Evolutionary conservation across 345 rosid genomes (phyloP).

Genomic region (Gossypium anomalum): DNA sequence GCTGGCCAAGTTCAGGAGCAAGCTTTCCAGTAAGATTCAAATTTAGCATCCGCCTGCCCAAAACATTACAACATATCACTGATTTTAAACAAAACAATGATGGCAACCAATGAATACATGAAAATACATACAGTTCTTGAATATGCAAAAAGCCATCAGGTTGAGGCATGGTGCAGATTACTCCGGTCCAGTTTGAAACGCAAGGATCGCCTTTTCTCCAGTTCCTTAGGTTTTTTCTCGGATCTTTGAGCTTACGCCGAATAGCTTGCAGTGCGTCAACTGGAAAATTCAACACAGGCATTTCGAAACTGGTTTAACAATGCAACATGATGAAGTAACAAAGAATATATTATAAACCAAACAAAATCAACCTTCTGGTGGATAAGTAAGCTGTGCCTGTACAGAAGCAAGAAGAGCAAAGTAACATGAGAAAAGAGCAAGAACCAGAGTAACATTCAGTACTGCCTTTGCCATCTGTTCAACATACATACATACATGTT

Average conservation of each 20-base stretch:
- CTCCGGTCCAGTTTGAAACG: conserved; percentile 70
- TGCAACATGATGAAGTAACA: background rate
- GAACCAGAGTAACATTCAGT: background rate
- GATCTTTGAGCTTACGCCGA: conserved; percentile 47
- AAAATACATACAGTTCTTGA: conserved; percentile 53
- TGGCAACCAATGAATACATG: background rate
- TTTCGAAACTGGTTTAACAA: background rate
- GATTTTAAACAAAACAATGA: background rate
- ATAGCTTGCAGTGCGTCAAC: conserved; percentile 53
- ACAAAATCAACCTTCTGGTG: background rate
- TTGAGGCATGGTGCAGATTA: conserved; percentile 42
- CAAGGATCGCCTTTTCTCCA: conserved; percentile 88
- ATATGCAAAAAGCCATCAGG: conserved; percentile 56
- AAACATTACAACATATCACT: background rate
- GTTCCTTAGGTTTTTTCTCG: conserved; percentile 36
- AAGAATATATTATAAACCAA: background rate
- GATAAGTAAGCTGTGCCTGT: background rate
- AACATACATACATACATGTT: background rate
- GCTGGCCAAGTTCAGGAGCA: conserved; percentile 34
- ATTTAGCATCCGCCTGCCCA: conserved; percentile 54
- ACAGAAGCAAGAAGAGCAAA: background rate
- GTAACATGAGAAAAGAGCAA: background rate
- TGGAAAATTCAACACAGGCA: conserved; percentile 30
- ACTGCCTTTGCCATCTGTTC: conserved; percentile 6
- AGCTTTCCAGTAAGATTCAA: conserved; percentile 73